These are phyloP conservation scores for Geranium rotundifolium DNA, from an alignment of 345 rosid species.

Conservation along the genomic window DNA sequence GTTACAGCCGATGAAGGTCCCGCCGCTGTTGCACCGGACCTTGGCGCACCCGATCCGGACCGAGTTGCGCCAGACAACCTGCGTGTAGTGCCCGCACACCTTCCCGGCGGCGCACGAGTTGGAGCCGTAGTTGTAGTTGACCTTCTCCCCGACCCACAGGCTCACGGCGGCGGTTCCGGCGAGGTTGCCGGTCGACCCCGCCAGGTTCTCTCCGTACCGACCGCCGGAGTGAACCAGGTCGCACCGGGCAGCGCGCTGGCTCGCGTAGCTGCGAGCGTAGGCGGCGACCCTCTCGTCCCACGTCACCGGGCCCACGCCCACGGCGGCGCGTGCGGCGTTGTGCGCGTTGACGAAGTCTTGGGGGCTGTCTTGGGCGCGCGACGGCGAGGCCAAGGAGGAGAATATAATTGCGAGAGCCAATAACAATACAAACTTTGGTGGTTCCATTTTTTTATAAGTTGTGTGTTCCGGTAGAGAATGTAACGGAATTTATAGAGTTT, in stretches of 20 bases:
- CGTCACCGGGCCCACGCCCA: constrained; percentile 27
- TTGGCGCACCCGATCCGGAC: constrained; percentile 55
- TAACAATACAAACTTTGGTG: too few species aligned
- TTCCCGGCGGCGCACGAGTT: constrained; percentile 36
- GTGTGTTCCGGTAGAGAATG: background rate
- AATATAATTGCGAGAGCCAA: background rate
- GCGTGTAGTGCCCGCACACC: too few species aligned
- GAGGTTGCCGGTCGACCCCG: constrained; percentile 26
- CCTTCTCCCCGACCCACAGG: constrained; percentile 49
- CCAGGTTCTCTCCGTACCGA: constrained; percentile 69
- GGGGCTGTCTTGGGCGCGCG: constrained; percentile 17
- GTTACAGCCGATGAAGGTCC: constrained; percentile 43
- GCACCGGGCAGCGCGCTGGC: constrained; percentile 22
- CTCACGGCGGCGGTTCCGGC: constrained; percentile 29
- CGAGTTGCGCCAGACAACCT: constrained; percentile 48
- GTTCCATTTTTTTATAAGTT: background rate
- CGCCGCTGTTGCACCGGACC: constrained; percentile 41
- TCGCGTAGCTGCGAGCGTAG: constrained; percentile 35
- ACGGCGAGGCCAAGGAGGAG: background rate
- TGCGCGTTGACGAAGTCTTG: constrained; percentile 37
- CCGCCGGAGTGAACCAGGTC: constrained; percentile 41
- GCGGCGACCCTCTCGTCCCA: constrained; percentile 42
- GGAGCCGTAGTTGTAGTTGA: constrained; percentile 30
- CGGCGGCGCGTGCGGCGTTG: constrained; percentile 36
- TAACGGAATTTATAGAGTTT: background rate